Percentiles rank a stretch among this genome's conserved stretches.
Evolutionary conservation across 169 alveolate species (phyloP).

Genomic region (Plasmodium falciparum): DNA sequence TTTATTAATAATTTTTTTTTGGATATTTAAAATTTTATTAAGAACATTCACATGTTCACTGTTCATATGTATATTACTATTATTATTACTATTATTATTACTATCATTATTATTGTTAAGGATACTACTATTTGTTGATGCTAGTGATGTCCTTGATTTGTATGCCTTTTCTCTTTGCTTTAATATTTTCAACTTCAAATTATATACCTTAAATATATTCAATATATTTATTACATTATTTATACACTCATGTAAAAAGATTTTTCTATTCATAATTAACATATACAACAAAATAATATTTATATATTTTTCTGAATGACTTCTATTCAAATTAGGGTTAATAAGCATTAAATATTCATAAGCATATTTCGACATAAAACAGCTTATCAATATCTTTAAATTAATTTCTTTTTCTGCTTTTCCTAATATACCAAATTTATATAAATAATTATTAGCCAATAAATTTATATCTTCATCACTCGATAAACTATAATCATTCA

Average conservation of each 20-base stretch:
- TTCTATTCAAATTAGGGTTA: constrained; percentile 57
- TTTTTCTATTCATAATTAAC: constrained; percentile 75
- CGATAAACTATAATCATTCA: background rate
- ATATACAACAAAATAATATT: constrained; percentile 62
- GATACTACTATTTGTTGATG: background rate
- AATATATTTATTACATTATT: constrained; percentile 62
- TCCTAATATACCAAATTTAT: constrained; percentile 72
- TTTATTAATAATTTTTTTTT: constrained; percentile 68
- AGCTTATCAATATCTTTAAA: constrained; percentile 65
- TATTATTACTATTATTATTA: no score
- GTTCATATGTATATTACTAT: no score
- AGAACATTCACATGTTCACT: constrained; percentile 12
- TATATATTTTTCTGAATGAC: constrained; percentile 46
- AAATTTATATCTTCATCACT: constrained; percentile 1
- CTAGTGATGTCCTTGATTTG: background rate
- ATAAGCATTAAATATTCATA: constrained; percentile 72
- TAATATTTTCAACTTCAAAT: constrained; percentile 62
- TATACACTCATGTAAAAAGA: constrained; percentile 69
- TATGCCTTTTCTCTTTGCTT: constrained; percentile 64
- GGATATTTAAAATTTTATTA: constrained; percentile 29
- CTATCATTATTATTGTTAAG: no score
- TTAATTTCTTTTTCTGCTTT: constrained; percentile 74
- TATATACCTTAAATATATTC: constrained; percentile 65
- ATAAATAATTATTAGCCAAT: constrained; percentile 10
- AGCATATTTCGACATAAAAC: constrained; percentile 76